Base-by-base conservation (phyloP, 2,329 filamentous ascomycete species). In the Talaromyces albobiverticillius region DNA sequence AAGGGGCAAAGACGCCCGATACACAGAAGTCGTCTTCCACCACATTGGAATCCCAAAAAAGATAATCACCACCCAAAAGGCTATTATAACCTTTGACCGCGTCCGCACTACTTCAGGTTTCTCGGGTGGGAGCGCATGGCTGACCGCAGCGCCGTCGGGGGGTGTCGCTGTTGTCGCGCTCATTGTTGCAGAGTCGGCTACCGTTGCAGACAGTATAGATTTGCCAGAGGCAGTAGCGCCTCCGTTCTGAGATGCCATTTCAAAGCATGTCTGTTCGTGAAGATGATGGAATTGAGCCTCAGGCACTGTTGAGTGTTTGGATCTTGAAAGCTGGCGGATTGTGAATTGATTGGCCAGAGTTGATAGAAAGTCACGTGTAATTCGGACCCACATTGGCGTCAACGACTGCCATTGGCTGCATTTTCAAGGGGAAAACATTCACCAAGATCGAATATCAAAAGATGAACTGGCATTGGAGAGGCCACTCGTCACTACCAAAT, bases 11-110 rank as follows among this genome's bases (percentile, higher is more conserved):
- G 85, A 81, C 11, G 93, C 92, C 53, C 94, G 84, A 71, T 95
- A 92, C 53, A 97, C 95, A 0, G 89, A 88, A 3, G 94, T 99
- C 0, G 94, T 97, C 70, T 85, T 86, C 85, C 90, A 95, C 94
- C 94, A 99, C 82, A 95, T 87, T 54, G 94, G 94, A 60, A 99
- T 71, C 2, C 94, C 94, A 5, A 99, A 75, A 26, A 87, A 81
- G 6, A 95, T 69, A 6, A 95, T 89, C 34, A 97, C 84, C 4
- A 85, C 77, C 94, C 94, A 99, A 72, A 96, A 97, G 8, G 93
- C 93, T 58, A 89, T 70, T 58, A 99, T 85, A 48, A 97, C 87
- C 58, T 79, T 79, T 46, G 84, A 83, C 52, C 94, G 86, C 55
- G 87, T 83, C 66, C 82, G 83, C 49, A 87, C 77, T 59, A 87